Conservation (phyloP, 129 eudicot genomes). For the Saussurea involucrata region DNA sequence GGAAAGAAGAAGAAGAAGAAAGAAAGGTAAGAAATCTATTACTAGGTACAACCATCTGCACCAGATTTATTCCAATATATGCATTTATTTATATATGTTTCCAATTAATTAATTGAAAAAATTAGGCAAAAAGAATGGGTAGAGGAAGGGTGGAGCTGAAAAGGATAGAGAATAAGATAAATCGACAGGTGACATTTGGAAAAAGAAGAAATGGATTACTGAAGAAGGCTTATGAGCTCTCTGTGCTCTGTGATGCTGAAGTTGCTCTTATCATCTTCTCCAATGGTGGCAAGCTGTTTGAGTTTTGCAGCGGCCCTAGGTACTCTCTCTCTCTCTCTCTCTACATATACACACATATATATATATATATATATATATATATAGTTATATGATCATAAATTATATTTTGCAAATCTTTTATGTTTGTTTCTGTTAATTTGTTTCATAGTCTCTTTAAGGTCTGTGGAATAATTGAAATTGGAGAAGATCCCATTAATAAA, state of each 20-base stretch:
- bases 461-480: not conserved
- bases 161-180: constrained; percentile 34
- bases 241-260: constrained; percentile 74
- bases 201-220: constrained; percentile 30
- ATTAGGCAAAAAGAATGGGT: constrained; percentile 18
- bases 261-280: constrained; percentile 48
- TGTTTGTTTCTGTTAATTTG: not conserved
- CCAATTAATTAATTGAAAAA: not conserved
- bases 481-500: not conserved
- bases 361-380: not conserved
- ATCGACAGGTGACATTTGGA: constrained; percentile 32
- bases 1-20: constrained; percentile 8
- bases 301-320: constrained; percentile 36
- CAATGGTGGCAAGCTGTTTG: constrained; percentile 29
- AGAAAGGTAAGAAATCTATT: constrained; percentile 15
- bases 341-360: not conserved
- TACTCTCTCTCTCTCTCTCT: constrained; percentile 12
- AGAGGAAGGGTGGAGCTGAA: constrained; percentile 35
- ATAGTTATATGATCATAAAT: not conserved
- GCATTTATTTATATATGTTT: not conserved
- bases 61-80: not conserved
- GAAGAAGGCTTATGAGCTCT: constrained; percentile 49
- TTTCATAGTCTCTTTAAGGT: not conserved
- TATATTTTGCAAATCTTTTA: not conserved
- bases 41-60: constrained; percentile 8